These are phyloP conservation scores for Phlebiopsis flavidoalba DNA, from an alignment of 768 basidiomycete species.

Conservation along the genomic window DNA sequence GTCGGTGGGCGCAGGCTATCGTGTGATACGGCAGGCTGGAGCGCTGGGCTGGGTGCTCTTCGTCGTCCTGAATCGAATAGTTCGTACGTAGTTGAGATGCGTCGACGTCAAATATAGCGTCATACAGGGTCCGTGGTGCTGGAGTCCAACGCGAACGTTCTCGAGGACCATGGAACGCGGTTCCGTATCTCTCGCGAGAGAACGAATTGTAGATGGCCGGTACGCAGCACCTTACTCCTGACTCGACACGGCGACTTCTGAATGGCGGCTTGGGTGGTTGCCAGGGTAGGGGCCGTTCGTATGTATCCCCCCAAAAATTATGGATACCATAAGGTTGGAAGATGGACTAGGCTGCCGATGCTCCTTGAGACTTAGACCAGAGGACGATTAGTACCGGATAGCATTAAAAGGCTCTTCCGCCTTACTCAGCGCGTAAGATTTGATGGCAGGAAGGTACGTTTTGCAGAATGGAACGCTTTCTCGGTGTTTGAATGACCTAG, in stretches of 20 bases:
- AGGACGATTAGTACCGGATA: too few species aligned
- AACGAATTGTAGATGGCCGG: slow-evolving; percentile 56
- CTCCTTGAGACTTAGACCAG: too few species aligned
- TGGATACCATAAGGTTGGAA: too few species aligned
- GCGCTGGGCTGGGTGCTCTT: slow-evolving; percentile 19
- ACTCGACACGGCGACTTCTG: slow-evolving; percentile 45
- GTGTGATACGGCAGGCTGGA: slow-evolving; percentile 4
- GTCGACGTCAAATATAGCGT: slow-evolving; percentile 77
- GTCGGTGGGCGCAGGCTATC: slow-evolving; percentile 2
- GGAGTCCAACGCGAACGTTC: slow-evolving; percentile 69
- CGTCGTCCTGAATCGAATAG: slow-evolving; percentile 46
- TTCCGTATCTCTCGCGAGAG: slow-evolving; percentile 67
- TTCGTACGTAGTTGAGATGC: slow-evolving; percentile 39
- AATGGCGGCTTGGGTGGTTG: too few species aligned
- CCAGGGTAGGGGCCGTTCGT: slow-evolving; percentile 75
- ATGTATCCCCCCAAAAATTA: slow-evolving; percentile 71
- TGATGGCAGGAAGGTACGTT: too few species aligned
- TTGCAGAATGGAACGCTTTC: too few species aligned
- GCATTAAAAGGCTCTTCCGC: too few species aligned
- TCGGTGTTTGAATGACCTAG: too few species aligned
- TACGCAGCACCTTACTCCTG: slow-evolving; percentile 48
- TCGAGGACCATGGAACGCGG: slow-evolving; percentile 72
- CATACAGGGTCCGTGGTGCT: slow-evolving; percentile 62
- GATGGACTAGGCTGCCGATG: too few species aligned
- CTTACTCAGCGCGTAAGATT: too few species aligned